phyloP scores from a whole-genome alignment of 1,284 basidiomycete species.

The Ustilago xerochloae region DNA sequence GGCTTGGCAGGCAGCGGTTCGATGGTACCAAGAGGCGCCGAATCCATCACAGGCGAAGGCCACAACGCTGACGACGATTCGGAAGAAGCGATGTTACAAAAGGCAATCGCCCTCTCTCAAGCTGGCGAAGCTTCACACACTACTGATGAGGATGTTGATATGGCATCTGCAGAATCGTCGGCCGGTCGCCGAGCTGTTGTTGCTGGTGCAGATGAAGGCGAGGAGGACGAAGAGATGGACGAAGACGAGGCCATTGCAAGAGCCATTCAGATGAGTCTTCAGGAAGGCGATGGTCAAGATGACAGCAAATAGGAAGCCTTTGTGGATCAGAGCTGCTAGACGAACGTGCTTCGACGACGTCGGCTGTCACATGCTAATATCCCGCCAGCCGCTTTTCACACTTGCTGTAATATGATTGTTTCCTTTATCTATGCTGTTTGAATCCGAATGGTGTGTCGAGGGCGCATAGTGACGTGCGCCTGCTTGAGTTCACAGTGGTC shows the following conservation, averaged over 20 bases:
- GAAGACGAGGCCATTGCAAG: conserved; percentile 67
- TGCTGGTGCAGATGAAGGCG: conserved; percentile 53
- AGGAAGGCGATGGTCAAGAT: conserved; percentile 38
- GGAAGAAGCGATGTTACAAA: conserved; percentile 63
- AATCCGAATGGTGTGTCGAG: too few species aligned
- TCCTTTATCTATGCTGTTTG: too few species aligned
- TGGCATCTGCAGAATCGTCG: conserved; percentile 47
- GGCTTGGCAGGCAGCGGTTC: conserved; percentile 57
- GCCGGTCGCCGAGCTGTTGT: conserved; percentile 42
- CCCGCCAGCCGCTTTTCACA: too few species aligned
- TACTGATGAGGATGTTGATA: conserved; percentile 58
- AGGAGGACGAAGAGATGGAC: conserved; percentile 67
- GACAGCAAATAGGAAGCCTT: conserved; percentile 39
- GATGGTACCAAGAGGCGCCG: conserved; percentile 58
- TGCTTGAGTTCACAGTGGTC: background rate
- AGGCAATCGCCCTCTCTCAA: conserved; percentile 59
- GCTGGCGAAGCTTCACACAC: conserved; percentile 24
- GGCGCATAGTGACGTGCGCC: conserved; percentile 4
- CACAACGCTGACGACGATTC: conserved; percentile 50
- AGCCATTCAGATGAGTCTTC: conserved; percentile 67
- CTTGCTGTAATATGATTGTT: background rate
- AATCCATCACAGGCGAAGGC: conserved; percentile 59
- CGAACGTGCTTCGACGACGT: too few species aligned
- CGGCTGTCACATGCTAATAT: too few species aligned
- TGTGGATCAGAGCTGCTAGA: background rate